phyloP scores from a whole-genome alignment of 371 early-diverging fungal genomes.

The Cokeromyces recurvatus region DNA sequence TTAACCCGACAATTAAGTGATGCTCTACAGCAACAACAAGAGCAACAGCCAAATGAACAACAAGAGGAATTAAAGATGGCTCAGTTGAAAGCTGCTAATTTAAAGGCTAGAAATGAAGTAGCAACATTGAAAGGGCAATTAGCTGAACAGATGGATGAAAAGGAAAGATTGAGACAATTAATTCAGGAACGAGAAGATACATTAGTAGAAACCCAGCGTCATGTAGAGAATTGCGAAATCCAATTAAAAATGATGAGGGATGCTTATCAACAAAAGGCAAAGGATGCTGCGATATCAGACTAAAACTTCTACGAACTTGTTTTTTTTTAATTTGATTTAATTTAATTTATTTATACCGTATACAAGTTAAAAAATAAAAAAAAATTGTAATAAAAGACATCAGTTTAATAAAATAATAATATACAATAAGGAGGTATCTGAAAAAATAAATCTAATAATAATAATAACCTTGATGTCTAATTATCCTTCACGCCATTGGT shows the following conservation, averaged over 20 bases:
- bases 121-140: slow-evolving; percentile 48
- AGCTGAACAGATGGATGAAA: slow-evolving; percentile 53
- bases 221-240: slow-evolving; percentile 57
- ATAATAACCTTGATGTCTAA: no score
- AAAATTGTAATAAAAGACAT: no score
- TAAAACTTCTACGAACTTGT: no score
- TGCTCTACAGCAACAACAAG: slow-evolving; percentile 10
- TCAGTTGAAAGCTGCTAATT: slow-evolving; percentile 52
- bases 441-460: no score
- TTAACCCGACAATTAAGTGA: slow-evolving; percentile 47
- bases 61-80: slow-evolving; percentile 55
- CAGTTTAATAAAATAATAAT: no score
- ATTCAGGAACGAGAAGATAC: slow-evolving; percentile 49
- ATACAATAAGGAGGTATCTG: no score
- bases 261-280: slow-evolving; percentile 29
- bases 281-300: background rate
- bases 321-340: background rate
- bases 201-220: slow-evolving; percentile 41
- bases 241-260: slow-evolving; percentile 59
- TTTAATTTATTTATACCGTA: background rate
- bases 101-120: slow-evolving; percentile 54
- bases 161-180: slow-evolving; percentile 36
- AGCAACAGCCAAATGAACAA: slow-evolving; percentile 45
- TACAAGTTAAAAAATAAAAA: no score
- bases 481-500: slow-evolving; percentile 75